phyloP scores from a whole-genome alignment of 2,329 filamentous ascomycete species.

The Fusarium hostae region DNA sequence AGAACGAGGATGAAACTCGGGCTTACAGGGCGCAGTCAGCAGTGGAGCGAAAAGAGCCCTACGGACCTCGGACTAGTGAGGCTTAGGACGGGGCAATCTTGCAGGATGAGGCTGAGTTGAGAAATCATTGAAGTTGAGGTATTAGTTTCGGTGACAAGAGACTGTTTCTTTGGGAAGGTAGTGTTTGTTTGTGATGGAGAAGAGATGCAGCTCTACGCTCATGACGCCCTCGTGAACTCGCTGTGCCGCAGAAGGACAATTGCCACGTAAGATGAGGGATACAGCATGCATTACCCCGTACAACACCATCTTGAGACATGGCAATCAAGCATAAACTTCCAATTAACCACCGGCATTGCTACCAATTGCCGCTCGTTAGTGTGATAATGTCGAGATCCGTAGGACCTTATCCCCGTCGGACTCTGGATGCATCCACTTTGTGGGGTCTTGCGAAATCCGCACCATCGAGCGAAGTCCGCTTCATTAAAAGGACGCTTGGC shows the following conservation, averaged over 20 bases:
- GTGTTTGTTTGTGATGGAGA: accelerated
- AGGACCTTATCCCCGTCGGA: conserved; percentile 11
- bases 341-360: not conserved
- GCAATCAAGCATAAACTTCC: not conserved
- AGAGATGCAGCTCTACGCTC: not conserved
- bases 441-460: not conserved
- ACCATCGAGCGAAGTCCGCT: not conserved
- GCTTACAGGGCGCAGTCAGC: conserved; percentile 21
- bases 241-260: not conserved
- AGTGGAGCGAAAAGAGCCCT: not conserved
- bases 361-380: not conserved
- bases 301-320: not conserved
- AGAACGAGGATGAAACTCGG: not conserved
- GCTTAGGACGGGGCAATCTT: not conserved
- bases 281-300: not conserved
- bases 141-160: accelerated
- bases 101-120: not conserved
- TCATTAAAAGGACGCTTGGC: not conserved
- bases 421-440: not conserved
- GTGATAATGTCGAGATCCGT: not conserved
- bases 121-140: accelerated
- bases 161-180: not conserved
- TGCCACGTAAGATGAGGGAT: not conserved
- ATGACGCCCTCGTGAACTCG: not conserved
- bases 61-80: conserved; percentile 17